A percentile compares a stretch with the other conserved stretches of the same genome.
These are phyloP conservation scores for Mesotaenium endlicherianum DNA, from an alignment of 139 green algal genomes.

Conservation along the genomic window DNA sequence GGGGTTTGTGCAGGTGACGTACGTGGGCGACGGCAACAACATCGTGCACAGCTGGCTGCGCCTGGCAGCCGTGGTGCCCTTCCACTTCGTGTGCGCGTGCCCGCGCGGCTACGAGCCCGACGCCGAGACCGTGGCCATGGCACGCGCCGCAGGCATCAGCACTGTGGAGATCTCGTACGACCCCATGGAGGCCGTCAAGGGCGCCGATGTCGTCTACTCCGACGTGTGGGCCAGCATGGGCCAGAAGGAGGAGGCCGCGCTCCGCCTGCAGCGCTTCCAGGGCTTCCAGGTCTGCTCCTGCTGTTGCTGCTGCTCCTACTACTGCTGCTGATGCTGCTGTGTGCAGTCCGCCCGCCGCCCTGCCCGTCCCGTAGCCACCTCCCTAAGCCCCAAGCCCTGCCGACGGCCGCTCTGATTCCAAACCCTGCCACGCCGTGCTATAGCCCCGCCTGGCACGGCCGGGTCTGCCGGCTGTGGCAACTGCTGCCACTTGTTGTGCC, in stretches of 20 bases:
- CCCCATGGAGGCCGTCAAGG: conserved; percentile 75
- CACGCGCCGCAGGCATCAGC: conserved; percentile 59
- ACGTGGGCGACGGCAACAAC: conserved; percentile 99
- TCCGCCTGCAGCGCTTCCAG: conserved; percentile 76
- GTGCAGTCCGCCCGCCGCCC: too few relatives aligned
- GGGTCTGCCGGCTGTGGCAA: too few relatives aligned
- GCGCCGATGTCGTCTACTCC: conserved; percentile 94
- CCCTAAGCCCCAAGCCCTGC: too few relatives aligned
- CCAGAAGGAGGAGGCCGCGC: conserved; percentile 92
- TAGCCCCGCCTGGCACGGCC: too few relatives aligned
- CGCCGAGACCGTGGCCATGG: conserved; percentile 70
- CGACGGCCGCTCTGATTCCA: too few relatives aligned
- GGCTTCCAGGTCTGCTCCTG: conserved; percentile 89
- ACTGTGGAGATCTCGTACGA: conserved; percentile 68
- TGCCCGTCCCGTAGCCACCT: too few relatives aligned
- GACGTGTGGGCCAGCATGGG: conserved; percentile 99
- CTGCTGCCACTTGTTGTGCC: too few relatives aligned
- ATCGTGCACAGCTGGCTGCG: conserved; percentile 95
- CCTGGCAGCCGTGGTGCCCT: conserved; percentile 77
- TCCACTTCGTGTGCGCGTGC: conserved; percentile 93
- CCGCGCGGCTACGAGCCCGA: conserved; percentile 86
- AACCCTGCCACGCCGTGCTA: too few relatives aligned
- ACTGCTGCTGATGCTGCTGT: too few relatives aligned
- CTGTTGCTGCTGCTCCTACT: too few relatives aligned
- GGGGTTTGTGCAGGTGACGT: conserved; percentile 67